Conservation (phyloP, 768 basidiomycete genomes). For the Mycena olivaceomarginata region DNA sequence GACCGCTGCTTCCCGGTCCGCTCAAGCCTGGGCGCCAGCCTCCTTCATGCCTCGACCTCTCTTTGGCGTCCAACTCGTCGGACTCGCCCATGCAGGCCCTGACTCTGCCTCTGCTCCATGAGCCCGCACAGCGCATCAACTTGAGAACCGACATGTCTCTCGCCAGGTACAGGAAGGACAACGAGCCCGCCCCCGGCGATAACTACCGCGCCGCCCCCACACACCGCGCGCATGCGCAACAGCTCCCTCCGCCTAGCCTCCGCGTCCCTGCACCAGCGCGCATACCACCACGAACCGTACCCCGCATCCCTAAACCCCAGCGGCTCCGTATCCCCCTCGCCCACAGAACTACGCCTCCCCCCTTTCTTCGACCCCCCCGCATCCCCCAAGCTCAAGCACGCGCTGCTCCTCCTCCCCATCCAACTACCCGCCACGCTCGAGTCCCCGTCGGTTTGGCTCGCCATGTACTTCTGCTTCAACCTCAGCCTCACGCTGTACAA, state of each 20-base stretch:
- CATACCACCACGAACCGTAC: conserved; percentile 48
- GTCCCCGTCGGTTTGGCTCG: conserved; percentile 76
- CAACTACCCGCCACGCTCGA: conserved; percentile 20
- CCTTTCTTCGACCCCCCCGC: conserved; percentile 35
- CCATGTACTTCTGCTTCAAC: conserved; percentile 93
- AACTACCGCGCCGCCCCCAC: not conserved
- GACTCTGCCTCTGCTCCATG: conserved; percentile 21
- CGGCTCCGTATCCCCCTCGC: conserved; percentile 29
- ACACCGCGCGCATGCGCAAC: conserved; percentile 10
- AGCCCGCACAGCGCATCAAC: conserved; percentile 30
- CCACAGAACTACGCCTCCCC: conserved; percentile 41
- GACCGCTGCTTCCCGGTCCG: conserved; percentile 36
- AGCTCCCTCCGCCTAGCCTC: conserved; percentile 31
- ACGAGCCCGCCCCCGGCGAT: not conserved
- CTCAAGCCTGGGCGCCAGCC: not conserved
- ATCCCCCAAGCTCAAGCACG: conserved; percentile 37
- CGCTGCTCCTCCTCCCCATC: not conserved
- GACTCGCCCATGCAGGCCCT: conserved; percentile 23
- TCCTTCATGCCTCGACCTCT: conserved; percentile 14
- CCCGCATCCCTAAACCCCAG: conserved; percentile 22
- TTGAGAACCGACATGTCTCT: conserved; percentile 12
- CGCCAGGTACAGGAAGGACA: conserved; percentile 20
- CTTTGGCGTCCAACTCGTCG: conserved; percentile 40
- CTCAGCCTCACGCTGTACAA: conserved; percentile 96
- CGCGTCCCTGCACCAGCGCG: conserved; percentile 38